Base-by-base conservation (phyloP, 106 monocot genomes). In the Acorus calamus region DNA sequence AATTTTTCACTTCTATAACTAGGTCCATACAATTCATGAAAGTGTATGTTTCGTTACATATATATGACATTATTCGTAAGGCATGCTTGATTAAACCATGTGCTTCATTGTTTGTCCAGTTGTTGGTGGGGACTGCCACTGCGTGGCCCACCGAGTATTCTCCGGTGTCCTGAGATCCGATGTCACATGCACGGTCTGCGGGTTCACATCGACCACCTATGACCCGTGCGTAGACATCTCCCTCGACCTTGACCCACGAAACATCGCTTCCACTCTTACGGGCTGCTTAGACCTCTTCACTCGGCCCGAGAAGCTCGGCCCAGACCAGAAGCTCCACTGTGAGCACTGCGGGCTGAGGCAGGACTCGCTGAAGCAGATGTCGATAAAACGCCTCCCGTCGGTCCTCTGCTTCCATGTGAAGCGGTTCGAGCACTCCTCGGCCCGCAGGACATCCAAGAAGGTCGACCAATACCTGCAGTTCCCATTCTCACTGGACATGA, bases 201-300 rank as follows among this genome's bases (percentile, higher is more conserved):
- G 87, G 9, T 80, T 71, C 62, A 87, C 83, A 43, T 87, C 87
- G n/a, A 87, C 83, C 14, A 87, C 83, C 8, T 80, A 78, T 28
- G 87, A 87, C 50, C 87, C 87, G 45, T 87, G 79, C 62, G 59
- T 87, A 0, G 87, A 87, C 69, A 77, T 87, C 6, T 78, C 87
- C 6, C 71, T 87, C 3, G 77, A 80, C 60, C 59, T 87, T 58
- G 80, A 80, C 5, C 75, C 66, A 43, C 57, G 50, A 5, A 60
- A 46, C 11, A 28, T 10, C 12, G 52, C 47, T 13, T 77, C 86
- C 7, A 79, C 82, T 41, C 71, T 87, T 8, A 63, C 67, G 5
- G 74, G 79, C 55, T 79, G 77, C 45, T 69, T 87, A 12, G 80
- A 83, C 44, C 83, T 62, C 43, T 87, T 87, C 78, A 87, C 87